Conservation (phyloP, 495 filamentous ascomycete genomes). For the Penicillium salamii region DNA sequence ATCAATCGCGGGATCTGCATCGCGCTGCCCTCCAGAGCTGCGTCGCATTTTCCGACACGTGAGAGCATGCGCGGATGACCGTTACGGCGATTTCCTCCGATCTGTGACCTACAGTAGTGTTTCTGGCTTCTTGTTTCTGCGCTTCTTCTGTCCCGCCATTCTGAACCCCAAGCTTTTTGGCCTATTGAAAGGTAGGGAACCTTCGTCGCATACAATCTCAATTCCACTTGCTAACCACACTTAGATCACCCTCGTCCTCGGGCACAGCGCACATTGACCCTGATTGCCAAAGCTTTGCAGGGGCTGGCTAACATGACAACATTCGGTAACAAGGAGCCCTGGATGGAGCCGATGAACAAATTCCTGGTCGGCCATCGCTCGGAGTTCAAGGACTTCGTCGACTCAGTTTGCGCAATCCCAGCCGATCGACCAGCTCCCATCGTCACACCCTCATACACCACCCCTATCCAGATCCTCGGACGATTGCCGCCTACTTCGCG, state of each 20-base stretch:
- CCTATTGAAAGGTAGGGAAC: constrained; percentile 65
- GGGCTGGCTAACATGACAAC: constrained; percentile 89
- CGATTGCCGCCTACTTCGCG: constrained; percentile 77
- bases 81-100: constrained; percentile 91
- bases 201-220: neutral
- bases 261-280: constrained; percentile 86
- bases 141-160: constrained; percentile 95
- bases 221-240: constrained; percentile 15
- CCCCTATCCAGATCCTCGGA: constrained; percentile 85
- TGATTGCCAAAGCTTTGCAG: constrained; percentile 95
- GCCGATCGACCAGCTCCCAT: constrained; percentile 59
- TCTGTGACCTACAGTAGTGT: constrained; percentile 96
- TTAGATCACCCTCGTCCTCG: constrained; percentile 80
- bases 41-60: constrained; percentile 89
- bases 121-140: constrained; percentile 91
- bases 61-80: constrained; percentile 88
- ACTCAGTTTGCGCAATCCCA: constrained; percentile 79
- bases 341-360: constrained; percentile 99
- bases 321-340: constrained; percentile 92
- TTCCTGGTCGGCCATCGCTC: constrained; percentile 47
- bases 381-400: constrained; percentile 84
- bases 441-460: constrained; percentile 85
- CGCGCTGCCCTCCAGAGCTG: constrained; percentile 78
- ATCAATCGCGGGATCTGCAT: constrained; percentile 68
- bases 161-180: constrained; percentile 96